Evolutionary conservation across 345 rosid genomes (phyloP), one percentile per base, ranked within the genome.

Genomic region (Rubroshorea leprosula): DNA sequence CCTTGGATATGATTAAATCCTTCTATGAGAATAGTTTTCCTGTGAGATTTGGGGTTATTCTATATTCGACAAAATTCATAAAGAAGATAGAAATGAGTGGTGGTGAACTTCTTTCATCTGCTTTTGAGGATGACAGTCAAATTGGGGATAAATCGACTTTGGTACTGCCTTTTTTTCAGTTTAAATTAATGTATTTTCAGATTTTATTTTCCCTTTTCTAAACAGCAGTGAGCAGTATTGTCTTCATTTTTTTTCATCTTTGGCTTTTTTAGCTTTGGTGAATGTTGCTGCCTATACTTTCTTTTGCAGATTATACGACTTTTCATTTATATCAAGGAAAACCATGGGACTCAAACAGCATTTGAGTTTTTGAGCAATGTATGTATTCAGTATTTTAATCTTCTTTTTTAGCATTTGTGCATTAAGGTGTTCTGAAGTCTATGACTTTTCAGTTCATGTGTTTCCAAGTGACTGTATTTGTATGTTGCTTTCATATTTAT

Each of bases 281-380:
- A 51, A 51, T 52, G 20, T 21, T 41, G 56, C 22, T 50, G 35
- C 23, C 43, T 55, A 48, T 58, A 17, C 44, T 68, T 61, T 65
- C 22, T 65, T 74, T 68, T 68, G 85, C 87, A 93, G 99, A 78
- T 89, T 43, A 93, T 89, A 70, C 83, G 82, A 51, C 92, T 93
- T 58, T 93, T 93, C 75, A 54, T 78, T 55, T 85, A 89, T 76
- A 68, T 83, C 64, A 79, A 93, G 80, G 96, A 92, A 76, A 88
- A 84, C 74, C 77, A 84, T 47, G 95, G 89, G 68, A 80, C 68
- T 53, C 82, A 52, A 60, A 72, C 82, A 60, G 97, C 99, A 75
- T 87, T 93, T 69, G 86, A 79, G 76, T 93, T 93, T 73, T 65
- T 93, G 73, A 82, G 85, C 77, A 80, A 83, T 75, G 99, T 93